Evolutionary conservation across 805 yeast genomes (phyloP).

Genomic region (Spathaspora gorwiae): DNA sequence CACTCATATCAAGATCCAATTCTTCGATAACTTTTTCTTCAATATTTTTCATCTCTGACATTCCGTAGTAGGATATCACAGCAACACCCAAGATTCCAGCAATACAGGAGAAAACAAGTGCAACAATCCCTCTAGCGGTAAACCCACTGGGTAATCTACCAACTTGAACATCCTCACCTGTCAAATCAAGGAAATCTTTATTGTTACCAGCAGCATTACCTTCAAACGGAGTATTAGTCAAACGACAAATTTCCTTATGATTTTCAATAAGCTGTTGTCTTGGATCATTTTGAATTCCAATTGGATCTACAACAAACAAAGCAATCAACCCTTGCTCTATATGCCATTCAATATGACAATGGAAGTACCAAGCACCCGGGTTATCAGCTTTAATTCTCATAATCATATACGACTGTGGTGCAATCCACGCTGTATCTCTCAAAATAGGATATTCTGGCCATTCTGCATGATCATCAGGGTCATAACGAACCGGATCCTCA

Average conservation of each 20-base stretch:
- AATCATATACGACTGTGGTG: constrained; percentile 67
- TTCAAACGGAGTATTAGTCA: constrained; percentile 43
- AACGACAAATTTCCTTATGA: constrained; percentile 58
- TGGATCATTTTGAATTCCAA: constrained; percentile 34
- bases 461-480: constrained; percentile 29
- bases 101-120: constrained; percentile 83
- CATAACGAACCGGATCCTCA: constrained; percentile 47
- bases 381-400: constrained; percentile 75
- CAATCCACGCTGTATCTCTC: constrained; percentile 69
- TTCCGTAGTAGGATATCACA: constrained; percentile 77
- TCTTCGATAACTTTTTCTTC: constrained; percentile 59
- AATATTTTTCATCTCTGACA: constrained; percentile 70
- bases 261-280: constrained; percentile 57
- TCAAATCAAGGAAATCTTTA: constrained; percentile 59
- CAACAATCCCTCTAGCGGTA: constrained; percentile 93
- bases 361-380: constrained; percentile 94
- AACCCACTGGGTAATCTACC: constrained; percentile 79
- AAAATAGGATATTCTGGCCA: constrained; percentile 57
- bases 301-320: constrained; percentile 67
- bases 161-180: constrained; percentile 70
- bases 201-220: constrained; percentile 93
- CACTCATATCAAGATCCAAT: constrained; percentile 42
- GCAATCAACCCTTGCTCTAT: constrained; percentile 76
- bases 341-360: constrained; percentile 88
- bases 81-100: constrained; percentile 80